phyloP scores from a whole-genome alignment of 2,329 filamentous ascomycete species.

The Pseudonectria foliicola region DNA sequence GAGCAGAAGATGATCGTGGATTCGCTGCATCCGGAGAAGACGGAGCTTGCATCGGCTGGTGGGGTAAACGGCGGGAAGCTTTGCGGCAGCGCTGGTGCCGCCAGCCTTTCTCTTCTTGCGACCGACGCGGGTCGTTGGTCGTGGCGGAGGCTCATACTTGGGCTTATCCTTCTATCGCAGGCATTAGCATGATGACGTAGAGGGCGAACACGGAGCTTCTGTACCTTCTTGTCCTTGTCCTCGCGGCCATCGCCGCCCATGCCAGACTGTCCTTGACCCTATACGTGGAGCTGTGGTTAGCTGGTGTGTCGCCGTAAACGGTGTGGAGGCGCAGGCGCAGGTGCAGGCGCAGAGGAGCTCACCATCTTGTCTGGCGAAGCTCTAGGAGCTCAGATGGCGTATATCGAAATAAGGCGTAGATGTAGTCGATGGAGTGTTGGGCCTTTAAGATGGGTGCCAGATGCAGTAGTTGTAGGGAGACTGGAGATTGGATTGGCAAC shows the following conservation, averaged over 20 bases:
- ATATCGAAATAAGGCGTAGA: slow-evolving; percentile 4
- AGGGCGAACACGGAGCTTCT: slow-evolving; percentile 5
- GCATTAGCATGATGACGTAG: slow-evolving; percentile 11
- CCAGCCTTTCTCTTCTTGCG: slow-evolving; percentile 97
- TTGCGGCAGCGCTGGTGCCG: slow-evolving; percentile 88
- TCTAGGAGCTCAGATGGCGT: slow-evolving; percentile 18
- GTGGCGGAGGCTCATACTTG: slow-evolving; percentile 97
- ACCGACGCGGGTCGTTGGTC: slow-evolving; percentile 92
- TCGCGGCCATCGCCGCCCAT: slow-evolving; percentile 78
- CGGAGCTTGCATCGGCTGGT: slow-evolving; percentile 96
- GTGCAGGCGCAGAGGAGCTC: slow-evolving; percentile 10
- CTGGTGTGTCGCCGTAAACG: slow-evolving; percentile 1
- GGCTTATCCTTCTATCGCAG: slow-evolving; percentile 87
- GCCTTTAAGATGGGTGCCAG: too few relatives aligned
- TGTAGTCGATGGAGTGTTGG: slow-evolving; percentile 4
- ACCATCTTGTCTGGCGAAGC: slow-evolving; percentile 30
- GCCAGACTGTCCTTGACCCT: slow-evolving; percentile 84
- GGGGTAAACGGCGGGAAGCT: slow-evolving; percentile 88
- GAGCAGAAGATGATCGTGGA: slow-evolving; percentile 92
- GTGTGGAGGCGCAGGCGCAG: background rate
- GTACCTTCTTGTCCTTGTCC: slow-evolving; percentile 90
- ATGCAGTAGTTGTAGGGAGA: slow-evolving; percentile 11
- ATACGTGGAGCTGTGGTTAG: slow-evolving; percentile 13
- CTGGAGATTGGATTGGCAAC: slow-evolving; percentile 20
- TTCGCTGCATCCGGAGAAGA: slow-evolving; percentile 94